A percentile compares a stretch with the other conserved stretches of the same genome.
phyloP scores from a whole-genome alignment of 2,329 filamentous ascomycete genomes.

The Fusarium newnesense region DNA sequence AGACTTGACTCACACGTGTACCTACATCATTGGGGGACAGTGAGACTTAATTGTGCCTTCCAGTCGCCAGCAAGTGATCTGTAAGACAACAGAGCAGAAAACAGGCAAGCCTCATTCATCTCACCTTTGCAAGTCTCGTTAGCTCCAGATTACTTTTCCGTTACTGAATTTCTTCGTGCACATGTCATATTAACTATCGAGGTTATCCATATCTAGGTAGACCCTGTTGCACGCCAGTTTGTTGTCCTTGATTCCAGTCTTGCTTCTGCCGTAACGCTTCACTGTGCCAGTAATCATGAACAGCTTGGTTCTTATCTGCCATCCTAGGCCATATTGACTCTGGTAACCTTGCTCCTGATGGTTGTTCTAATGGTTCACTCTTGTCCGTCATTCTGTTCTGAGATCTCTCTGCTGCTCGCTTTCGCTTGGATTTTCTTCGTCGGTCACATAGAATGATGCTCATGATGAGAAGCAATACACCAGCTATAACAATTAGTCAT shows the following conservation, averaged over 20 bases:
- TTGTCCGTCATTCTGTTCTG: conserved; percentile 14
- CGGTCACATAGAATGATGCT: conserved; percentile 29
- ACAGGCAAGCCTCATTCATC: not conserved
- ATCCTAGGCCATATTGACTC: conserved; percentile 25
- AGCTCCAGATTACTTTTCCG: accelerated
- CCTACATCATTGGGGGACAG: accelerated
- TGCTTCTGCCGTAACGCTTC: conserved; percentile 15
- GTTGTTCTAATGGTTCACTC: not conserved
- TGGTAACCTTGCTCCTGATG: not conserved
- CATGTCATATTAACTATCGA: not conserved
- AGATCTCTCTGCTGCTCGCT: not conserved
- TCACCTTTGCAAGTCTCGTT: not conserved
- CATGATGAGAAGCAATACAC: conserved; percentile 19
- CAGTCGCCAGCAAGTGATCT: not conserved
- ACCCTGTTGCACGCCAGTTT: conserved; percentile 1
- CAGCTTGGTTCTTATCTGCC: conserved; percentile 26
- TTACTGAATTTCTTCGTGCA: not conserved
- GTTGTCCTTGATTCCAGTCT: conserved; percentile 14
- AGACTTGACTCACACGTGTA: accelerated
- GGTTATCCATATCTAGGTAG: conserved; percentile 23
- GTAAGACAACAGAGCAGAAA: not conserved
- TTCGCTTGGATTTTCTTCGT: conserved; percentile 31
- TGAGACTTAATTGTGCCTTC: no score
- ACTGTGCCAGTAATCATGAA: conserved; percentile 32
- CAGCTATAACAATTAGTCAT: no score